phyloP scores from a whole-genome alignment of 345 rosid species.

The Capsella bursapastoris region DNA sequence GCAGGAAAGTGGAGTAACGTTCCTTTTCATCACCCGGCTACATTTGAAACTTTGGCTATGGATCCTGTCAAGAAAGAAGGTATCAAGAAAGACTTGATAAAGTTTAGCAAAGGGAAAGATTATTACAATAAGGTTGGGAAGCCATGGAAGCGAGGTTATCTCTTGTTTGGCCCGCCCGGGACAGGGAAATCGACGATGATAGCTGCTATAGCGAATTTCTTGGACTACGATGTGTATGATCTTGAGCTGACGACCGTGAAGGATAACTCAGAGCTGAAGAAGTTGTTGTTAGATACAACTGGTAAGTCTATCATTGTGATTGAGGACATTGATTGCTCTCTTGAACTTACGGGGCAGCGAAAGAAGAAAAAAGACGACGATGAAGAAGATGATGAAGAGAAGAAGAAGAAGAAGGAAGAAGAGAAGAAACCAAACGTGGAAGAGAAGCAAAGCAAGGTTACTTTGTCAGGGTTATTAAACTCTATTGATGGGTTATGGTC shows the following conservation, averaged over 20 bases:
- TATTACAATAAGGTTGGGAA: conserved; percentile 67
- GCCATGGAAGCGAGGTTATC: conserved; percentile 72
- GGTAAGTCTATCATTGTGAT: conserved; percentile 62
- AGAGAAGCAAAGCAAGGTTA: conserved; percentile 46
- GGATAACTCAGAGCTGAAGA: conserved; percentile 63
- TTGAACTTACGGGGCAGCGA: conserved; percentile 39
- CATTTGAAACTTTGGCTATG: conserved; percentile 68
- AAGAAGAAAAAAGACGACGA: conserved; percentile 37
- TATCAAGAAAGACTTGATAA: conserved; percentile 55
- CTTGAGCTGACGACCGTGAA: conserved; percentile 64
- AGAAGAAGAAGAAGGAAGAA: conserved; percentile 24
- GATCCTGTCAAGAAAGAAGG: conserved; percentile 56
- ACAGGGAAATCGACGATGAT: conserved; percentile 85
- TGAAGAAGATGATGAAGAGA: conserved; percentile 10
- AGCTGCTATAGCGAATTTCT: conserved; percentile 69
- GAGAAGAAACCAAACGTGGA: conserved; percentile 18
- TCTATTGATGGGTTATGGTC: conserved; percentile 63
- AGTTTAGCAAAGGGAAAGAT: conserved; percentile 58
- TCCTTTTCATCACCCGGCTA: conserved; percentile 59
- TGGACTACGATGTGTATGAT: conserved; percentile 74
- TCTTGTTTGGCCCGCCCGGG: conserved; percentile 47
- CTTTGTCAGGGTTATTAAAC: conserved; percentile 57
- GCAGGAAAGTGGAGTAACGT: conserved; percentile 48
- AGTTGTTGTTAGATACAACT: conserved; percentile 56
- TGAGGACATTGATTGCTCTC: conserved; percentile 57